Base-by-base conservation (phyloP, 441 rosid genomes). In the Euphorbia celastroides region DNA sequence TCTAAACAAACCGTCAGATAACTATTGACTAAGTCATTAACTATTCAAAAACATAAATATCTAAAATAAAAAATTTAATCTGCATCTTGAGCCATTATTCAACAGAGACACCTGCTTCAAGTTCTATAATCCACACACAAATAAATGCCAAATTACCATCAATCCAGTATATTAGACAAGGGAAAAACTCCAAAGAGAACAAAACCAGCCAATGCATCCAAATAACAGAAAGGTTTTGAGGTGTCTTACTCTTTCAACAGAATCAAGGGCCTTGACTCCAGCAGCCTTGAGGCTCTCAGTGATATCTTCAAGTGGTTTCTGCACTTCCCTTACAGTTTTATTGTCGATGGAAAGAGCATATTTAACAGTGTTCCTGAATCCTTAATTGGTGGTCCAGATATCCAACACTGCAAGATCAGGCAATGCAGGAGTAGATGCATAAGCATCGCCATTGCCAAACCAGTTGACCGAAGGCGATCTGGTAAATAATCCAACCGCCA, bases 361-460 rank as follows among this genome's bases (percentile, higher is more conserved):
- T 77, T 86, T 67, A 94, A 73, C 62, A 94, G 76, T 41, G 96
- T 90, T 58, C 82, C 94, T 0, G 98, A 97, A 51, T 94, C 99
- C 81, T 94, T 94, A 20, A 91, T 89, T 0, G 99, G 97, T 2
- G 99, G 99, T 19, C 99, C 99, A 13, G 99, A 94, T 69, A 94
- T 94, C n/a, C 52, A 94, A 82, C 66, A 94, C 96, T 0, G 96
- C 83, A 14, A 94, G 70, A 68, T 94, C 90, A 48, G 94, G 78
- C 75, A 91, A 65, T 19, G 86, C 85, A 57, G 87, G 88, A 72
- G 57, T 78, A 59, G 75, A 79, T 7, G 89, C 90, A 74, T 83
- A 80, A 46, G 89, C 86, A 44, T 44, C 50, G 31, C 86, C 86
- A 67, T 73, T 74, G 57, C 81, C 74, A 36, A 81, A 74, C 76